phyloP scores from a whole-genome alignment of 352 stramenopile genomes.

The Pythium sp. region DNA sequence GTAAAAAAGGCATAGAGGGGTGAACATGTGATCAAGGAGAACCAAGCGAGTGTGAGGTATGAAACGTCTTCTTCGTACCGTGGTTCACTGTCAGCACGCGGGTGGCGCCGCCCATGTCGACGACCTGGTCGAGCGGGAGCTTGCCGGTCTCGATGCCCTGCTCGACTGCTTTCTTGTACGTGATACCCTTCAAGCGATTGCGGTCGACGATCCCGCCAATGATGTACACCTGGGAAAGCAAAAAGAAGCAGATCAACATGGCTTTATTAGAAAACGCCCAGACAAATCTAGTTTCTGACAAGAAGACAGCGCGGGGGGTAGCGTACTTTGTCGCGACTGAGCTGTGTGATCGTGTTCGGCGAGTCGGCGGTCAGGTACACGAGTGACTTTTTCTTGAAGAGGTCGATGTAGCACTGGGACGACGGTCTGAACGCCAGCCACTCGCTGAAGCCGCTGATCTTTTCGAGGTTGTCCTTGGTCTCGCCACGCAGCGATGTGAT shows the following conservation, averaged over 20 bases:
- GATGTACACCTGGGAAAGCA: constrained; percentile 81
- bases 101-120: constrained; percentile 70
- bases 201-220: constrained; percentile 97
- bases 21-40: neutral
- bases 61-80: constrained; percentile 30
- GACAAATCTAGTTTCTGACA: too few species aligned
- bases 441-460: constrained; percentile 89
- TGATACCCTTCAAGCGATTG: constrained; percentile 94
- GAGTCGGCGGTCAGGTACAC: constrained; percentile 96
- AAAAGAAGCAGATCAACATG: neutral
- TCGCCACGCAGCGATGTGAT: constrained; percentile 75
- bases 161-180: constrained; percentile 88
- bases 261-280: too few species aligned
- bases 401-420: constrained; percentile 60
- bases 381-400: constrained; percentile 82
- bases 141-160: constrained; percentile 91
- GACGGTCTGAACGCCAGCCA: constrained; percentile 70
- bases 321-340: constrained; percentile 82
- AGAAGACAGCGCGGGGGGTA: neutral
- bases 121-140: constrained; percentile 86
- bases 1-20: neutral
- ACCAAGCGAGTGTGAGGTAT: neutral
- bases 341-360: constrained; percentile 84
- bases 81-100: constrained; percentile 89
- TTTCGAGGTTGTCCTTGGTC: constrained; percentile 79